These are phyloP conservation scores for Coemansia sp. DNA, from an alignment of 192 early-diverging fungal genomes.

Conservation along the genomic window DNA sequence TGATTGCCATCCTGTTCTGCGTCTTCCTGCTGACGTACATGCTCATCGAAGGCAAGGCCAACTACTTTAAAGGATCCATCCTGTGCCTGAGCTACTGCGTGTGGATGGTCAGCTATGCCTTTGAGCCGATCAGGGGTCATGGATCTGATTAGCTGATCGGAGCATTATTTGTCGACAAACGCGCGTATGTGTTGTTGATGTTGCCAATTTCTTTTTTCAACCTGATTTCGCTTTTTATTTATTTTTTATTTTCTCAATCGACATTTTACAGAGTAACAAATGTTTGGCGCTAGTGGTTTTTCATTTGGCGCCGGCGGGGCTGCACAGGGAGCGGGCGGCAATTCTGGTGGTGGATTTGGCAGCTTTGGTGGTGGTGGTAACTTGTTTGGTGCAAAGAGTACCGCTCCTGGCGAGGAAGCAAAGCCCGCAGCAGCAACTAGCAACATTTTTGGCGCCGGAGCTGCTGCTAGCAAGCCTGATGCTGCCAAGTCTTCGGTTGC, in stretches of 20 bases:
- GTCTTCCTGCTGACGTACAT: constrained; percentile 87
- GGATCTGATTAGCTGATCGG: constrained; percentile 24
- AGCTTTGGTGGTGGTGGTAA: constrained; percentile 17
- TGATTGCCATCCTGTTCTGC: constrained; percentile 63
- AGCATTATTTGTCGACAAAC: constrained; percentile 10
- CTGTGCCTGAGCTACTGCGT: constrained; percentile 85
- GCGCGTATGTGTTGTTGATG: not conserved
- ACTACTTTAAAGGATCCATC: constrained; percentile 97
- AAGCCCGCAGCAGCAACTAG: constrained; percentile 4
- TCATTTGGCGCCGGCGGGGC: constrained; percentile 9
- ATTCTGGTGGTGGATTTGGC: constrained; percentile 10
- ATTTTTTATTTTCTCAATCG: not conserved
- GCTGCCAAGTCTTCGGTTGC: constrained; percentile 14
- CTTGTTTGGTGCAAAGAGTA: constrained; percentile 21
- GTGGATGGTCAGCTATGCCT: constrained; percentile 80
- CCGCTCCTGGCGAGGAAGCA: not conserved
- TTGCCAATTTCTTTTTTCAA: not conserved
- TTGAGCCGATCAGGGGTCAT: constrained; percentile 59
- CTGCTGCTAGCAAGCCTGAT: constrained; percentile 24
- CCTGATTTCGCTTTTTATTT: not conserved
- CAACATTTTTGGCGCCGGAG: not conserved
- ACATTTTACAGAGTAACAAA: not conserved
- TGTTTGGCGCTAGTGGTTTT: constrained; percentile 13
- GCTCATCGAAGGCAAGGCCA: constrained; percentile 93
- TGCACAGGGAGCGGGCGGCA: constrained; percentile 8